Conservation (phyloP, 2,329 filamentous ascomycete genomes). For the Nigrospora sphaerica region DNA sequence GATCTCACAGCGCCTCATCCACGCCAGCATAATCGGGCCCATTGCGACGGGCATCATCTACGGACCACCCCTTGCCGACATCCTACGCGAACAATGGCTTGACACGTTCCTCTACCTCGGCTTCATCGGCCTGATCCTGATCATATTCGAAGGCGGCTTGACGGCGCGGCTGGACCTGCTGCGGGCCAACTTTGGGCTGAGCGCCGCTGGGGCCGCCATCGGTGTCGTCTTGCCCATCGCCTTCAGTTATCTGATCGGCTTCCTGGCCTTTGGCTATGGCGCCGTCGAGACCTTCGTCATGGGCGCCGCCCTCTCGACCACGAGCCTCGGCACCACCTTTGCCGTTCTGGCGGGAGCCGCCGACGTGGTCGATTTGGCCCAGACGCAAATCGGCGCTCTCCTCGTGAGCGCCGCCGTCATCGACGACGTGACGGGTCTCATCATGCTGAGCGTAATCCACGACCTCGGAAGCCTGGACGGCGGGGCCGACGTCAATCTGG, state of each 20-base stretch:
- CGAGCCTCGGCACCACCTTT: conserved; percentile 41
- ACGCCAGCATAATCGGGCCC: background rate
- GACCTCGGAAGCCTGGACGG: conserved; percentile 5
- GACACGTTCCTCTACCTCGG: background rate
- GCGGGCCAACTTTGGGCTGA: background rate
- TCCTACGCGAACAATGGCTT: background rate
- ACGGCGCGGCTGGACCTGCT: background rate
- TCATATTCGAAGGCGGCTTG: background rate
- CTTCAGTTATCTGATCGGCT: background rate
- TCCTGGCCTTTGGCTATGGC: background rate
- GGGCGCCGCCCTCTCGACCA: conserved; percentile 23
- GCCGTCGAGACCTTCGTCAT: conserved; percentile 12
- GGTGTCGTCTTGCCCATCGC: background rate
- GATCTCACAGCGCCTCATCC: background rate
- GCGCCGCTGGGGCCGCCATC: background rate
- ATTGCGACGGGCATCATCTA: background rate
- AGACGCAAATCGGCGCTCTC: conserved; percentile 34
- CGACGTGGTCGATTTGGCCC: conserved; percentile 28
- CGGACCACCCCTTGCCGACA: background rate
- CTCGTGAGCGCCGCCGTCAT: conserved; percentile 38
- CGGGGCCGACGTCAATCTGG: conserved; percentile 17
- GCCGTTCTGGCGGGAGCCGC: conserved; percentile 33
- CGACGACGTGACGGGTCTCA: conserved; percentile 36
- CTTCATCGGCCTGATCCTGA: background rate
- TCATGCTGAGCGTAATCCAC: conserved; percentile 26